Percentiles rank a stretch among this genome's conserved stretches.
phyloP scores from a whole-genome alignment of 2,329 filamentous ascomycete species.

The Exophiala spinifera region DNA sequence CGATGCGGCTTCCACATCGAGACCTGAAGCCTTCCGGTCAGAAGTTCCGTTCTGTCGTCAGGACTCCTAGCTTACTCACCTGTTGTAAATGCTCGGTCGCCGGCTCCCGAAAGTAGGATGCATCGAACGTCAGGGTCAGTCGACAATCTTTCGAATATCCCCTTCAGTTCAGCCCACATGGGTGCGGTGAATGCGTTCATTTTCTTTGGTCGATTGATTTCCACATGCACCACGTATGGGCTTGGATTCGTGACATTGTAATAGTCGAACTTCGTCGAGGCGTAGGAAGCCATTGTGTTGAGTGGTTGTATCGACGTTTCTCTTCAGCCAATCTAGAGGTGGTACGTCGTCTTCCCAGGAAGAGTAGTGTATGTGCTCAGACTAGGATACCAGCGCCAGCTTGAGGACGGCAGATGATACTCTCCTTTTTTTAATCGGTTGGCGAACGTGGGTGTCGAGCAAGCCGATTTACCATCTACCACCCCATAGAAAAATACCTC shows the following conservation, averaged over 20 bases:
- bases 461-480: no score
- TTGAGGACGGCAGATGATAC: no score
- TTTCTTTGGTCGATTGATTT: conserved; percentile 84
- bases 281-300: conserved; percentile 10
- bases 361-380: no score
- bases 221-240: conserved; percentile 78
- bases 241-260: conserved; percentile 71
- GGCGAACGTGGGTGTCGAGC: no score
- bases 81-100: conserved; percentile 75
- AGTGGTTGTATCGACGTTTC: no score
- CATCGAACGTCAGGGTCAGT: conserved; percentile 68
- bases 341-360: no score
- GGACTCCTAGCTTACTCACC: conserved; percentile 9
- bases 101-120: conserved; percentile 76
- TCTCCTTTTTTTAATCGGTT: no score
- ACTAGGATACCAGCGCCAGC: no score
- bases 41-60: not conserved
- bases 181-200: conserved; percentile 80
- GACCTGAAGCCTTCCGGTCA: conserved; percentile 50
- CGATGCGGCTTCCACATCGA: conserved; percentile 74
- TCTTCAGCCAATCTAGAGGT: no score
- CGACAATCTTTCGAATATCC: conserved; percentile 70
- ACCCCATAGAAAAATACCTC: no score
- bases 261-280: conserved; percentile 45
- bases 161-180: conserved; percentile 81